These are phyloP conservation scores for Colletotrichum australisinense DNA, from an alignment of 2,329 filamentous ascomycete genomes.

Conservation along the genomic window DNA sequence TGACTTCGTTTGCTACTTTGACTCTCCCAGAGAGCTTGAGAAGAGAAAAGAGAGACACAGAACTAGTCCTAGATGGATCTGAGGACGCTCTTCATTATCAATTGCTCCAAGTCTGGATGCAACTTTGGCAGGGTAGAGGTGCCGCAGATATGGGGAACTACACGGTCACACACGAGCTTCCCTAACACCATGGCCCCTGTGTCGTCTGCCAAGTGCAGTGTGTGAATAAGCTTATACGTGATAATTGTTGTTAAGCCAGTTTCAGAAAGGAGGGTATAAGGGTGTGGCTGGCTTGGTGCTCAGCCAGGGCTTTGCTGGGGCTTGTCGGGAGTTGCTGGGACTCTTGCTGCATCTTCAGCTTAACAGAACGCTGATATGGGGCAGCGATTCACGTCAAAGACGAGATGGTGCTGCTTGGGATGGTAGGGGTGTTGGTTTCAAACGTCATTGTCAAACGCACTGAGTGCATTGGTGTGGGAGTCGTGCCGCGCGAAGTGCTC, in stretches of 20 bases:
- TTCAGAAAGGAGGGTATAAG: constrained; percentile 31
- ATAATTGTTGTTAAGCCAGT: constrained; percentile 31
- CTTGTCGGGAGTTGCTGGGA: constrained; percentile 1
- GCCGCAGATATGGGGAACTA: constrained; percentile 23
- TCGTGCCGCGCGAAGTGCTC: constrained; percentile 31
- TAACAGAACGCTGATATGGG: constrained; percentile 26
- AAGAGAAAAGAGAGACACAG: constrained; percentile 14
- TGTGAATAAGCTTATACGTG: constrained; percentile 35
- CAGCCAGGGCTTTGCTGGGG: constrained; percentile 14
- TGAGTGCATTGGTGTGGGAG: constrained; percentile 34
- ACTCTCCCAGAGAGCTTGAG: constrained; percentile 37
- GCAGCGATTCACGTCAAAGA: constrained; percentile 25
- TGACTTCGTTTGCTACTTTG: constrained; percentile 13
- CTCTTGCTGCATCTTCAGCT: constrained; percentile 13
- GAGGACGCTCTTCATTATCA: constrained; percentile 30
- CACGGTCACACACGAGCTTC: constrained; percentile 5
- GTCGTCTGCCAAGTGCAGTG: constrained; percentile 26
- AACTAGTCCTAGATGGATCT: neutral
- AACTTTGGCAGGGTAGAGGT: constrained; percentile 22
- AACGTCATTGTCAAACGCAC: constrained; percentile 36
- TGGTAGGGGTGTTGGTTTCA: constrained; percentile 32
- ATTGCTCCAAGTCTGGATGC: constrained; percentile 24
- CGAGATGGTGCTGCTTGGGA: constrained; percentile 27
- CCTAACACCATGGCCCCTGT: constrained; percentile 28
- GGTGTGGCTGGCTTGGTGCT: constrained; percentile 14